phyloP scores from a whole-genome alignment of 169 alveolate species.

The Eimeria nieschulzi region DNA sequence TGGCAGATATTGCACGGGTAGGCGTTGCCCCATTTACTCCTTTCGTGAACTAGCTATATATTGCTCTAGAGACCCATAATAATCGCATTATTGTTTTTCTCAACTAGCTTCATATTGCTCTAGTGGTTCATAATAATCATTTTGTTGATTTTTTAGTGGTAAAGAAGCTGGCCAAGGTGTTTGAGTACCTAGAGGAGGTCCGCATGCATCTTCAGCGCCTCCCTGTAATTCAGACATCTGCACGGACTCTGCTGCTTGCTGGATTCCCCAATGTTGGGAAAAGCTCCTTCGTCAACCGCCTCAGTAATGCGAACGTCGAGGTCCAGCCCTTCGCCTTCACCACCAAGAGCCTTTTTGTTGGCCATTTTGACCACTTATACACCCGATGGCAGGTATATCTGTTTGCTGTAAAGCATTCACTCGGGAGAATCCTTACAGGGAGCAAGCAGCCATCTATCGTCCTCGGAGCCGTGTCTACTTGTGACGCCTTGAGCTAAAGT shows the following conservation, averaged over 20 bases:
- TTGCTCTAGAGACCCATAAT: background rate
- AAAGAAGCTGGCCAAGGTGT: slow-evolving; percentile 94
- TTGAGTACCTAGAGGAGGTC: slow-evolving; percentile 98
- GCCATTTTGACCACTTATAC: slow-evolving; percentile 98
- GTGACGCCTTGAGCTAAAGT: no score
- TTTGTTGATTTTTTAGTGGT: slow-evolving; percentile 71
- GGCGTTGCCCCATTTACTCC: background rate
- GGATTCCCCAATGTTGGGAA: slow-evolving; percentile 99
- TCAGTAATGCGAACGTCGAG: slow-evolving; percentile 98
- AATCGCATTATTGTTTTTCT: background rate
- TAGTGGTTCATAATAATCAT: no score
- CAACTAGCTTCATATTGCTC: background rate
- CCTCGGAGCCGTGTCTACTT: no score
- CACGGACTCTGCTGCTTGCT: slow-evolving; percentile 78
- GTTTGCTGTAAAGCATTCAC: background rate
- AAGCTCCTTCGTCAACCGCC: slow-evolving; percentile 95
- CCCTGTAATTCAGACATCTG: slow-evolving; percentile 97
- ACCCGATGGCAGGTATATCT: slow-evolving; percentile 93
- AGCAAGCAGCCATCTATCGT: background rate
- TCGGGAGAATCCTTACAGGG: background rate
- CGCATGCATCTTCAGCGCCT: slow-evolving; percentile 97
- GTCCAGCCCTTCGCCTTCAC: slow-evolving; percentile 99
- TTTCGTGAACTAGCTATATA: no score
- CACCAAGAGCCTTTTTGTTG: slow-evolving; percentile 98
- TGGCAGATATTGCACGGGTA: slow-evolving; percentile 95